Conservation (phyloP, 352 stramenopile species). For the Aphanomyces euteiches region DNA sequence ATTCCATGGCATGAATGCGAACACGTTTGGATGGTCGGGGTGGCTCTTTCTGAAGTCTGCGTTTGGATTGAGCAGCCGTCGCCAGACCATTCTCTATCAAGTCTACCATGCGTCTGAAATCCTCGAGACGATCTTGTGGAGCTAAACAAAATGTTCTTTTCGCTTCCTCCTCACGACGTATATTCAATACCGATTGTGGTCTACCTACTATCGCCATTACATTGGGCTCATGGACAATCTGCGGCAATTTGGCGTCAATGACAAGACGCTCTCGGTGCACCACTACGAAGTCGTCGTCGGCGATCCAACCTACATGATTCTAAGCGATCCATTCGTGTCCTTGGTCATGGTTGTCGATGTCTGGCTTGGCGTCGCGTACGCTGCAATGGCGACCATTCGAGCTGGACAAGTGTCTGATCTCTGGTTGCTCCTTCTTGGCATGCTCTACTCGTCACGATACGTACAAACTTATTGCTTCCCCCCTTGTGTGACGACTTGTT, state of each 20-base stretch:
- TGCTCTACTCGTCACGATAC: slow-evolving; percentile 9
- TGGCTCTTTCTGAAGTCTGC: background rate
- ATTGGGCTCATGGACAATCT: background rate
- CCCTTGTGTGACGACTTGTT: background rate
- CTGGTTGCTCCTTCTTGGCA: background rate
- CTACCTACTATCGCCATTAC: slow-evolving; percentile 1
- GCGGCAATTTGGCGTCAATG: background rate
- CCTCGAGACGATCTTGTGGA: background rate
- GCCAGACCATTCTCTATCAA: background rate
- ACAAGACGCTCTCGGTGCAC: background rate
- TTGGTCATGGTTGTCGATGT: slow-evolving; percentile 15
- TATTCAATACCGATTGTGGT: background rate
- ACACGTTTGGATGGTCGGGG: background rate
- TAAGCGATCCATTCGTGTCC: slow-evolving; percentile 6
- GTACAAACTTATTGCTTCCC: too few species aligned
- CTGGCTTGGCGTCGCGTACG: slow-evolving; percentile 14
- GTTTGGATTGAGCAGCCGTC: background rate
- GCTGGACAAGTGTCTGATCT: background rate
- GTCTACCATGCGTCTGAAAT: background rate
- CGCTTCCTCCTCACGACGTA: slow-evolving; percentile 1
- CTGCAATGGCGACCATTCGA: slow-evolving; percentile 8
- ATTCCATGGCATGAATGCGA: background rate
- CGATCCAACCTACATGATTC: slow-evolving; percentile 14
- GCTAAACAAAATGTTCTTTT: background rate
- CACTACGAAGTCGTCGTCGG: background rate